These are phyloP conservation scores for Lodderomyces parapsilosis DNA, from an alignment of 1,139 yeast species.

Conservation along the genomic window DNA sequence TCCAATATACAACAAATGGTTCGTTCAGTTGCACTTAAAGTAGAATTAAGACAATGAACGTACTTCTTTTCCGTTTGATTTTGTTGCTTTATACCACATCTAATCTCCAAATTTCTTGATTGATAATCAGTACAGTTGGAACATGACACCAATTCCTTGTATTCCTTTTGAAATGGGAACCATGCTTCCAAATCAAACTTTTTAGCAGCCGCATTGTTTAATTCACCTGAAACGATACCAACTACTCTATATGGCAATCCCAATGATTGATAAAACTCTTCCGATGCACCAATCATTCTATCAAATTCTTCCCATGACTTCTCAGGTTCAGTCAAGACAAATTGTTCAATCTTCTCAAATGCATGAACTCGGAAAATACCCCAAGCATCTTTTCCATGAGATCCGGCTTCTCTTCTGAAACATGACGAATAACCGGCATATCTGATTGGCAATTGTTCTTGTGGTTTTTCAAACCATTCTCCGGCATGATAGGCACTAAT, in stretches of 20 bases:
- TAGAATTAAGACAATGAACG: conserved; percentile 97
- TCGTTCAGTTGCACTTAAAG: conserved; percentile 97
- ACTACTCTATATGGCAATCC: conserved; percentile 96
- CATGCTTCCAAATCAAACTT: conserved; percentile 98
- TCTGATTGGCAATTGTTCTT: conserved; percentile 92
- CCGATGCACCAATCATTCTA: conserved; percentile 86
- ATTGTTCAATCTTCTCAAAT: conserved; percentile 97
- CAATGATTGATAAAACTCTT: conserved; percentile 89
- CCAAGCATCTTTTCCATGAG: conserved; percentile 99
- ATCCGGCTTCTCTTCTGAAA: conserved; percentile 99
- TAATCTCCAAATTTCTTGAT: conserved; percentile 95
- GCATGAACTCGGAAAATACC: conserved; percentile 99
- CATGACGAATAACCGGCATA: conserved; percentile 98
- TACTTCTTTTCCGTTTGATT: conserved; percentile 96
- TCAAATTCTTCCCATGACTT: conserved; percentile 98
- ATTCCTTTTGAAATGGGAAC: conserved; percentile 99
- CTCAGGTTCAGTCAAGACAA: conserved; percentile 93
- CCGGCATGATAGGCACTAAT: conserved; percentile 96
- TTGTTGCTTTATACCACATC: conserved; percentile 97
- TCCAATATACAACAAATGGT: conserved; percentile 96
- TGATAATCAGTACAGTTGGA: conserved; percentile 99
- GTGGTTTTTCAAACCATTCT: conserved; percentile 98
- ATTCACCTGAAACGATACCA: conserved; percentile 97
- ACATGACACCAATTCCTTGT: conserved; percentile 96
- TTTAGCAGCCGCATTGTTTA: conserved; percentile 98